Base-by-base conservation (phyloP, 306 rosid species). In the Pueraria montana region DNA sequence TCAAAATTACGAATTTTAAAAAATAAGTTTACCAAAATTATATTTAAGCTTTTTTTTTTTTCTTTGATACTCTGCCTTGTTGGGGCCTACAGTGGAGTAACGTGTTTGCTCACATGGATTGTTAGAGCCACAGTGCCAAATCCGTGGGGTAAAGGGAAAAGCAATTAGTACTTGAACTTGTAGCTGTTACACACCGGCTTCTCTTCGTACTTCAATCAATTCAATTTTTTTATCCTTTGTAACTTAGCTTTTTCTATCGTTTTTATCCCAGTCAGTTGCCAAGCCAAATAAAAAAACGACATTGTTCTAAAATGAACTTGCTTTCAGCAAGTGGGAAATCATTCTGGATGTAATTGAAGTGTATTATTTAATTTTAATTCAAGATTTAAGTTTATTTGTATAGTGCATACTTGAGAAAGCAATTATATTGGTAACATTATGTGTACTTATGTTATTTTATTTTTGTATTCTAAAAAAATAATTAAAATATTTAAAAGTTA, bases 101-200 rank as follows among this genome's bases (percentile, higher is more conserved):
- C 48, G 17, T 72, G 42, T 26, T 17, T 78, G 43, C 63, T 84
- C 74, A 74, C 86, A 72, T 85, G 85, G 86, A 66, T 87, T 83
- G 83, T 11, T 70, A n/a, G n/a, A 58, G 62, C 62, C 26, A 34
- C 69, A 78, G 72, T 63, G 72, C 24, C 58, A 11, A 70, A 5
- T 12, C 16, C 2, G 27, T 42, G 70, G 72, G 62, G 66, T 74
- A 58, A 82, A 78, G 66, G 32, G 48, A 30, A 69, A 49, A 77
- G 67, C 72, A 74, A 23, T 50, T 42, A n/a, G n/a, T n/a, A n/a
- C n/a, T n/a, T n/a, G n/a, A n/a, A n/a, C n/a, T 68, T 20, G 32
- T 40, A 43, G 74, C 36, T 21, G 52, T 42, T 43, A 6, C 10
- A 20, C 55, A 46, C 14, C 46, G 23, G 23, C 21, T 72, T 50